Base-by-base conservation (phyloP, 2,329 filamentous ascomycete species). In the Purpureocillium lavendulum region DNA sequence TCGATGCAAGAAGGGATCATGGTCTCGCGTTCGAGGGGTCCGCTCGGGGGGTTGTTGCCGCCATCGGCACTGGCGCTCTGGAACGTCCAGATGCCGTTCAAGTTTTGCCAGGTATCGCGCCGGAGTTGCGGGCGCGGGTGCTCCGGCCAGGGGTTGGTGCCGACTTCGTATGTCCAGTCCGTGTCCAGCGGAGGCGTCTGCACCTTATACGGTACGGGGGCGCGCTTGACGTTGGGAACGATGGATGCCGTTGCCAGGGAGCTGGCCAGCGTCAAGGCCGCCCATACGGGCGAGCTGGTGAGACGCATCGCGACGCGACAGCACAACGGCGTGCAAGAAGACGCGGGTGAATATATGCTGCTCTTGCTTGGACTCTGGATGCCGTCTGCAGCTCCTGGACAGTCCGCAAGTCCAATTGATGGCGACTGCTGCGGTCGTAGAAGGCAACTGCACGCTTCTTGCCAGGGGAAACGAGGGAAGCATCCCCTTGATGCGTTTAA, bases 41-140 rank as follows among this genome's bases (percentile, higher is more conserved):
- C 51, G 4, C 40, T 21, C 1, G 52, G 46, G 17, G 49, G 44
- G 35, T 35, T 39, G 11, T 38, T 18, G 8, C 46, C 34, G 3
- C 49, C 45, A 1, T 40, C 44, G 0, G 54, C 46, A 5, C 40
- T 26, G 30, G 61, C 61, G 3, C 58, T 58, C 31, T 64, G 62
- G 52, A 67, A 78, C 3, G 68, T 70, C 75, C 75, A 79, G 4
- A 79, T 66, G 0, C 75, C 75, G 41, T 79, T 78, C 6, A 79
- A 60, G 33, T 63, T 75, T 52, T 71, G 59, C 75, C 75, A 80
- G 5, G 58, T 49, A 4, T 71, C 60, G 4, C 75, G 69, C 29
- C 66, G 65, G 8, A 79, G 66, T 47, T 71, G 73, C 3, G 75
- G 75, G 0, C 75, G 69, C 9, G 75, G 75, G 45, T 79, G 67